Evolutionary conservation across 176 grass and related monocot species (phyloP).

Genomic region (Zea luxurians): DNA sequence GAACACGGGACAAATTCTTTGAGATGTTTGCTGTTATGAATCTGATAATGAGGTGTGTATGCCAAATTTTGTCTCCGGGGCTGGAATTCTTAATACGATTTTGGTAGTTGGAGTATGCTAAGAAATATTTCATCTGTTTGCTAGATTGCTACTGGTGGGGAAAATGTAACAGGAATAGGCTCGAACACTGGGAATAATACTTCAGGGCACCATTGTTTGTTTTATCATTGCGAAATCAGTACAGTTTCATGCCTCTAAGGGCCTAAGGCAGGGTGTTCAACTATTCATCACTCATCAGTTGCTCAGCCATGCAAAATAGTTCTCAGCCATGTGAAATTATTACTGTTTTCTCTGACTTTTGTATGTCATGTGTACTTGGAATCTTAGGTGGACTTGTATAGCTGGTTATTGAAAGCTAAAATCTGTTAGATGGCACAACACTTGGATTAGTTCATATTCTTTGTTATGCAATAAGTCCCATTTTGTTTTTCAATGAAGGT

Average conservation of each 20-base stretch:
- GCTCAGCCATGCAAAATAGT: background rate
- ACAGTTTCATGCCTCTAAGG: background rate
- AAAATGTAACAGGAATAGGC: background rate
- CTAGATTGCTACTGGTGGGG: background rate
- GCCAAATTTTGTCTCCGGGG: background rate
- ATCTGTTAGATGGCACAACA: background rate
- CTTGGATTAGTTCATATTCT: constrained; percentile 1
- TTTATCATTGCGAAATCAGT: background rate
- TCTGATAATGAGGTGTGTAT: background rate
- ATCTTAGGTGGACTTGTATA: background rate
- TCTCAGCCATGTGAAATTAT: background rate
- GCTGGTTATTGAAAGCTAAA: background rate
- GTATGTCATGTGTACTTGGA: background rate
- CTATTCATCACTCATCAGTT: background rate
- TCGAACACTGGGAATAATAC: background rate
- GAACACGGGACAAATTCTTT: background rate
- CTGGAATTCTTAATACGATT: background rate
- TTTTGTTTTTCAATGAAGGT: background rate
- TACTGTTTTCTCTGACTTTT: background rate
- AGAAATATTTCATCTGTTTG: background rate
- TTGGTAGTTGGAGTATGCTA: background rate
- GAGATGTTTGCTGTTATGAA: background rate
- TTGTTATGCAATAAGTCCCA: background rate
- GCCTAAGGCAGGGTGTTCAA: background rate
- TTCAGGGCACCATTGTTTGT: background rate